Conservation (phyloP, 768 basidiomycete genomes). For the Auricularia sp. region DNA sequence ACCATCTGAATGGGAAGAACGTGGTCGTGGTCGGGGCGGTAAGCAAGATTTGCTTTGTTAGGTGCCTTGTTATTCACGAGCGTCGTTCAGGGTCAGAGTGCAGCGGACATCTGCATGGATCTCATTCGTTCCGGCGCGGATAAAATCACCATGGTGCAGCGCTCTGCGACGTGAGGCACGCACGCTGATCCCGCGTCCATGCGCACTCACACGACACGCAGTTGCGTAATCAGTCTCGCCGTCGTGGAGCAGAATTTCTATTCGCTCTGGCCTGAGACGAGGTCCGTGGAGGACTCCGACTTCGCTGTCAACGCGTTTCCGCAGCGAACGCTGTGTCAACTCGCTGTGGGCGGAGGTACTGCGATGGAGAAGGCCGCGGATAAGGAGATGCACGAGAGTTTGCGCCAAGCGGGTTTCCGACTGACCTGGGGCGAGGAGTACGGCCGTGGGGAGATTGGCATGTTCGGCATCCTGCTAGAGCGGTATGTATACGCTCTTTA, state of each 20-base stretch:
- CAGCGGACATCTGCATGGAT: constrained; percentile 31
- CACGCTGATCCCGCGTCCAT: constrained; percentile 12
- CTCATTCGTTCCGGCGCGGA: constrained; percentile 21
- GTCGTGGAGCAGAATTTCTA: constrained; percentile 8
- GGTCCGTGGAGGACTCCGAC: constrained; percentile 16
- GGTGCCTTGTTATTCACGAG: too few species aligned
- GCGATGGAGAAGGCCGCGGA: constrained; percentile 17
- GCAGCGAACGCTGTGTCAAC: constrained; percentile 10
- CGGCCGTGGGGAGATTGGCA: background rate
- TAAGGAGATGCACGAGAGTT: constrained; percentile 23
- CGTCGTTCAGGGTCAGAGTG: constrained; percentile 4
- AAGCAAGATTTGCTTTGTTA: constrained; percentile 12
- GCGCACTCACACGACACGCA: constrained; percentile 12
- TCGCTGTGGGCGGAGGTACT: constrained; percentile 1
- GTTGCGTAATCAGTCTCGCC: constrained; percentile 7
- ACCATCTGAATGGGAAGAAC: constrained; percentile 21
- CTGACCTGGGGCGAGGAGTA: constrained; percentile 11
- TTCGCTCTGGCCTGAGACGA: constrained; percentile 4
- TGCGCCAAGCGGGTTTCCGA: constrained; percentile 27
- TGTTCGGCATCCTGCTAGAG: background rate
- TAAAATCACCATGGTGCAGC: constrained; percentile 33
- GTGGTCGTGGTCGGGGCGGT: constrained; percentile 35
- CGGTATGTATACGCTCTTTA: background rate
- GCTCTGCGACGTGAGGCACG: constrained; percentile 27
- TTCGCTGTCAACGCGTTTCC: constrained; percentile 18